Conservation (phyloP, 139 green algal genomes). For the Desmodesmus armatus region DNA sequence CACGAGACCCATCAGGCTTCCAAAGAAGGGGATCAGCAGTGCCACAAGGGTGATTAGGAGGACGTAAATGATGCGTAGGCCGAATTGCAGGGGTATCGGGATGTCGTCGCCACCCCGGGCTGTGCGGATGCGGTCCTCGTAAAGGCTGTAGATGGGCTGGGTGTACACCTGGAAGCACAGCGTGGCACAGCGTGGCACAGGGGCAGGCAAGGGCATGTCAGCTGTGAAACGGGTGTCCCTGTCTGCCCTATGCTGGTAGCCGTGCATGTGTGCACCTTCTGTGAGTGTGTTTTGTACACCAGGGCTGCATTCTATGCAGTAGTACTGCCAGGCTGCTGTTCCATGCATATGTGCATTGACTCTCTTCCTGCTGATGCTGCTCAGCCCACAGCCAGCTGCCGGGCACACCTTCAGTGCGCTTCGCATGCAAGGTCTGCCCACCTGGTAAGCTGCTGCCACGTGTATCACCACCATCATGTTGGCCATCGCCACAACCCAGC, state of each 20-base stretch:
- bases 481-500: slow-evolving; percentile 45
- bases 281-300: too few relatives aligned
- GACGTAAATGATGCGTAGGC: slow-evolving; percentile 30
- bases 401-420: background rate
- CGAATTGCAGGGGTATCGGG: background rate
- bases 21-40: slow-evolving; percentile 58
- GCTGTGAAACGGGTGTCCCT: too few relatives aligned
- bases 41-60: slow-evolving; percentile 48
- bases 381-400: background rate
- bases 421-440: slow-evolving; percentile 6
- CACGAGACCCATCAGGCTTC: slow-evolving; percentile 37
- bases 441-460: slow-evolving; percentile 52
- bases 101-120: background rate
- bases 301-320: background rate
- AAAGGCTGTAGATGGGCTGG: slow-evolving; percentile 53
- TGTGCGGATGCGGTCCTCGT: slow-evolving; percentile 40
- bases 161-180: slow-evolving; percentile 14
- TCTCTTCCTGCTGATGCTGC: too few relatives aligned
- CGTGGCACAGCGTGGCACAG: background rate
- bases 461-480: slow-evolving; percentile 54
- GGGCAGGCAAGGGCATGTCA: background rate
- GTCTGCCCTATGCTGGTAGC: too few relatives aligned
- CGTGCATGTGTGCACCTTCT: too few relatives aligned
- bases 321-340: background rate
- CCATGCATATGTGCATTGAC: too few relatives aligned